Evolutionary conservation across 768 basidiomycete genomes (phyloP).

Genomic region (Agrocybe pediades): DNA sequence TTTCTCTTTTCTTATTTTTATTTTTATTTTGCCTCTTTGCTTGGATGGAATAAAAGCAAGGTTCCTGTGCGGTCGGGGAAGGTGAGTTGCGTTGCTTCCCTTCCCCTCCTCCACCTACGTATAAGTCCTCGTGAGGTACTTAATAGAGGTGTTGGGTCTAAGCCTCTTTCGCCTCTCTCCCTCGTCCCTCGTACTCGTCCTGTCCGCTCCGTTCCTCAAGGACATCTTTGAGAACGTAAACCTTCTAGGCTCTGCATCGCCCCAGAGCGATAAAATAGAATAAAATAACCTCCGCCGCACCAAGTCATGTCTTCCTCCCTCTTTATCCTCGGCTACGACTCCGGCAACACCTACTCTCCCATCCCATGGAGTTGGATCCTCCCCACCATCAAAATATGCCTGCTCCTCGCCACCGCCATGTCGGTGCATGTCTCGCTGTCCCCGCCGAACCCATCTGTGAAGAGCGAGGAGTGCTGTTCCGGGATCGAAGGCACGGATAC

Average conservation of each 20-base stretch:
- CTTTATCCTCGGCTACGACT: background rate
- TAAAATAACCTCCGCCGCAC: background rate
- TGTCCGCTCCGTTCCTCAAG: too few relatives aligned
- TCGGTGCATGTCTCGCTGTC: conserved; percentile 39
- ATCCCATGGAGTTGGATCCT: too few relatives aligned
- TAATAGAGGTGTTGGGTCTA: too few relatives aligned
- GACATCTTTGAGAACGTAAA: too few relatives aligned
- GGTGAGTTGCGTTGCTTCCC: background rate
- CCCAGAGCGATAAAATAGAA: too few relatives aligned
- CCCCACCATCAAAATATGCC: conserved; percentile 17
- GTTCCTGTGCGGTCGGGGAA: conserved; percentile 5
- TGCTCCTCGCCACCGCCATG: conserved; percentile 29
- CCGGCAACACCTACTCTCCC: conserved; percentile 12
- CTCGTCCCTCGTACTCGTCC: background rate
- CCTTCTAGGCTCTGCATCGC: too few relatives aligned
- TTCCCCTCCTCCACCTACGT: background rate
- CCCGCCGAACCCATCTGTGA: conserved; percentile 40
- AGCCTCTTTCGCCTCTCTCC: background rate
- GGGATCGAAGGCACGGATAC: conserved; percentile 28
- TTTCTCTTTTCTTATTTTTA: too few relatives aligned
- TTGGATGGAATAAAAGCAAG: conserved; percentile 6
- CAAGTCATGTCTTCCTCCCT: background rate
- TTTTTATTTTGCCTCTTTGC: too few relatives aligned
- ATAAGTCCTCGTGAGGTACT: too few relatives aligned
- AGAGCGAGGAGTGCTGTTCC: conserved; percentile 32